A percentile compares a stretch with the other conserved stretches of the same genome.
These are phyloP conservation scores for sunflower (Helianthus annuus) DNA, from an alignment of 129 eudicot species.

Conservation along the genomic window HanXRQr2.0-SUNRISE NC_035444.2:15925233-15925732, in stretches of 20 bases:
- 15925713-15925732: constrained; percentile 79
- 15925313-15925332: constrained; percentile 83
- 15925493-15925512: constrained; percentile 71
- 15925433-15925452: constrained; percentile 35
- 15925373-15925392: constrained; percentile 25
- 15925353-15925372: constrained; percentile 84
- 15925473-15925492: constrained; percentile 69
- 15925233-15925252: background rate
- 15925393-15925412: background rate
- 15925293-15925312: constrained; percentile 63
- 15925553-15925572: constrained; percentile 67
- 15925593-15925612: constrained; percentile 60
- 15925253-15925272: background rate
- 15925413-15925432: background rate
- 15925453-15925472: constrained; percentile 66
- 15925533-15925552: constrained; percentile 66
- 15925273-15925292: constrained; percentile 45
- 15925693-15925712: constrained; percentile 56
- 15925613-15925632: constrained; percentile 73
- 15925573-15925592: constrained; percentile 66
- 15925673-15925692: constrained; percentile 73
- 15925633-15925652: constrained; percentile 78
- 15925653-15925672: constrained; percentile 75
- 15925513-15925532: constrained; percentile 58
- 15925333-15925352: constrained; percentile 75